Evolutionary conservation across 2,329 filamentous ascomycete species (phyloP), one percentile per base, ranked within the genome.

Genomic region (Tolypocladium album): DNA sequence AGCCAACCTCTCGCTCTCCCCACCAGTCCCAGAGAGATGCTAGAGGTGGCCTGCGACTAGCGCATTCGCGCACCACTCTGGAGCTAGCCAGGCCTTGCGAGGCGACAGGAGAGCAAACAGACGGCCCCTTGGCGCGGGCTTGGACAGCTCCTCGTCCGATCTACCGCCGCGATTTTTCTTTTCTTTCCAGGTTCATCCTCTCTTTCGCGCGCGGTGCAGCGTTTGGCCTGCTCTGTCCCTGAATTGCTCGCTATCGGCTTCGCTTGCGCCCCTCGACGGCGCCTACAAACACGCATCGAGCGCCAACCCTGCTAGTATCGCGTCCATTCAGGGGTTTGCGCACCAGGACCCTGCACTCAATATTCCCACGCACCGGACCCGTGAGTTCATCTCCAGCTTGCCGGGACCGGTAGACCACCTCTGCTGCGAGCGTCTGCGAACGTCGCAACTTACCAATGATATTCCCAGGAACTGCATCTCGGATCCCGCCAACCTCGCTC

Each of bases 261-360:
- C 50, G 20, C 50, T 3, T 22, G 50, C 50, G 27, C 47, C n/a
- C 11, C 22, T 22, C 50, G 27, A 53, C 11, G 27, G n/a, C 31
- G 50, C 50, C 27, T 34, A 31, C 50, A 36, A 53, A 34, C 31
- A 4, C 50, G 50, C 31, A 38, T 55, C 31, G 20, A 22, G 20
- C 36, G 34, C 31, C 20, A 38, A 55, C 50, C 50, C 50, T 55
- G 50, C 31, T 36, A 22, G 50, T 15, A 22, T 38, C 31, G 31
- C 31, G 11, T 34, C 24, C 17, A n/a, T 57, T 57, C 55, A 57
- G 55, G 55, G 57, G 42, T 58, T 52, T 47, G 57, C 57, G 57
- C 57, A 60, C 55, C 38, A 20, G n/a, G 50, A 34, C 55, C 55
- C 39, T 57, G 39, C 24, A n/a, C 40, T 34, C 39, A 57, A 45